Evolutionary conservation across 345 rosid genomes (phyloP), one percentile per base, ranked within the genome.

Genomic region (Lumnitzera racemosa): DNA sequence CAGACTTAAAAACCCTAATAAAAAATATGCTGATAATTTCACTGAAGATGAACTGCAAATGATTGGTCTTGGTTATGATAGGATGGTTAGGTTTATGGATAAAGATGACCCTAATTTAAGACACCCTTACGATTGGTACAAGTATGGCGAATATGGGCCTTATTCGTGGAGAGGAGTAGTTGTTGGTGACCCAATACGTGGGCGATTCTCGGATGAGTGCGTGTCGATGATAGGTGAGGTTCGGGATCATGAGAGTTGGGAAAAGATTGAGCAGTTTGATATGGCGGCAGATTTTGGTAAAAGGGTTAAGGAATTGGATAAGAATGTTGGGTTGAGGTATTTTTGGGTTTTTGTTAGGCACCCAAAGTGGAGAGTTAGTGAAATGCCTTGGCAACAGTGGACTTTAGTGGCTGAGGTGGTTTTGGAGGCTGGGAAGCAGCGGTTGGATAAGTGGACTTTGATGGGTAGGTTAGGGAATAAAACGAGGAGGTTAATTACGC

Each of bases 91-190:
- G 69, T 89, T 89, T 76, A 84, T 89, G 97, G 89, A 87, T 53
- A 86, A 84, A 67, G 95, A 89, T 63, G 99, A 89, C 74, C 96
- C 97, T 1, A 75, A 84, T 51, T 65, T 92, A 46, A 86, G 84
- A 46, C 97, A 92, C 65, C 99, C 91, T 1, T 67, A 80, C 66
- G 95, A 92, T 56, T 89, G 97, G 97, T 89, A 82, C 67, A 90
- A 90, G 72, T 92, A 92, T 51, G 98, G 97, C 3, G 98, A 92
- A 66, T 85, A 73, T 51, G 97, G 97, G 24, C 98, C 96, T 1
- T 92, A 89, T 78, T 87, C 96, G 27, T 89, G 97, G 97, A 85
- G 96, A 3, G 99, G 97, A 9, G 84, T 92, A 9, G 97, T 92
- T n/a, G 80, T 89, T 11, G 99, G 96, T 15, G 96, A 94, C 36